These are phyloP conservation scores for Yamadazyma sp. DNA, from an alignment of 1,139 yeast species.

Conservation along the genomic window DNA sequence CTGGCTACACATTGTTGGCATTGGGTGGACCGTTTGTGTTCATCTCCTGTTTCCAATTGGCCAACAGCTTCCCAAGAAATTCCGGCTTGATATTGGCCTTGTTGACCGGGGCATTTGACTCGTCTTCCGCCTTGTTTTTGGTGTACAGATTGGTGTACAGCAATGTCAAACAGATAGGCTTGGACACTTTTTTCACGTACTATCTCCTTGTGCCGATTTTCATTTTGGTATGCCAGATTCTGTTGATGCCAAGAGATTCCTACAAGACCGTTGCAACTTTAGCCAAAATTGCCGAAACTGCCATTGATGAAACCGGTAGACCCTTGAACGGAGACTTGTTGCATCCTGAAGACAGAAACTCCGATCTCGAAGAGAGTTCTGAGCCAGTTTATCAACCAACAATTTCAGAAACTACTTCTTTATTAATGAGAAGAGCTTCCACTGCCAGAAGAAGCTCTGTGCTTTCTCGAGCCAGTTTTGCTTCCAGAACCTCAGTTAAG, in stretches of 20 bases:
- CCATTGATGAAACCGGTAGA: constrained; percentile 62
- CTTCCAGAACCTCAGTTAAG: constrained; percentile 38
- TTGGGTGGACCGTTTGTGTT: constrained; percentile 49
- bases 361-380: constrained; percentile 5
- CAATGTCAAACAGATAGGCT: constrained; percentile 27
- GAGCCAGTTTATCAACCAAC: constrained; percentile 30
- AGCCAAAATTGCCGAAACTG: constrained; percentile 68
- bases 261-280: constrained; percentile 70
- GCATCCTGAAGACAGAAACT: constrained; percentile 36
- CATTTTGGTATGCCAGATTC: constrained; percentile 67
- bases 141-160: constrained; percentile 65
- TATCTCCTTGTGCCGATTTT: constrained; percentile 74
- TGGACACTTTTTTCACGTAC: constrained; percentile 59
- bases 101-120: constrained; percentile 44
- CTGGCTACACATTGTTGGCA: constrained; percentile 42
- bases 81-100: constrained; percentile 44
- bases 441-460: constrained; percentile 36
- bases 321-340: constrained; percentile 45
- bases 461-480: constrained; percentile 27
- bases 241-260: constrained; percentile 76
- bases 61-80: constrained; percentile 44
- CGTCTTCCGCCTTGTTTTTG: constrained; percentile 46
- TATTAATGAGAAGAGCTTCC: constrained; percentile 39
- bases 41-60: constrained; percentile 47
- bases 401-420: constrained; percentile 42